A percentile compares a stretch with the other conserved stretches of the same genome.
phyloP scores from a whole-genome alignment of 2,329 filamentous ascomycete species.

The Verticillium longisporum region DNA sequence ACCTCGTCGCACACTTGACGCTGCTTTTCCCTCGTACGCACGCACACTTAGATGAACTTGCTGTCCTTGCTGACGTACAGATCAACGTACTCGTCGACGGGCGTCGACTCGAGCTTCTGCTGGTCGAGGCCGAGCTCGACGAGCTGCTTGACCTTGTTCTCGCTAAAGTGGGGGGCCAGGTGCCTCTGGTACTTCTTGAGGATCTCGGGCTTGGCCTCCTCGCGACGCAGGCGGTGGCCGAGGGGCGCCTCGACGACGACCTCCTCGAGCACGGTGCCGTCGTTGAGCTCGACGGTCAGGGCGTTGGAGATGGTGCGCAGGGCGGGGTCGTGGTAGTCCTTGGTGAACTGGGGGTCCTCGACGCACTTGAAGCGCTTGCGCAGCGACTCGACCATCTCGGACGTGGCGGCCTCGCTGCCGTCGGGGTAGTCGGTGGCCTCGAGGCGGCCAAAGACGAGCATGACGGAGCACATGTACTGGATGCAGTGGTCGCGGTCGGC shows the following conservation, averaged over 20 bases:
- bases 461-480: constrained; percentile 97
- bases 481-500: constrained; percentile 99
- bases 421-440: constrained; percentile 92
- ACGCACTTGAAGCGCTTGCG: constrained; percentile 93
- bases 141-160: constrained; percentile 73
- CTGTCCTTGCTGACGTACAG: constrained; percentile 62
- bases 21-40: not conserved
- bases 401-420: constrained; percentile 85
- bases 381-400: constrained; percentile 81
- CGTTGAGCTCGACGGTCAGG: constrained; percentile 87
- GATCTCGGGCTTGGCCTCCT: constrained; percentile 97
- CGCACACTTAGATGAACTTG: constrained; percentile 42
- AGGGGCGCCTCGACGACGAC: constrained; percentile 90
- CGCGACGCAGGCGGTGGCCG: constrained; percentile 81
- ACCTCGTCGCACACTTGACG: not conserved
- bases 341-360: constrained; percentile 90
- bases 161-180: constrained; percentile 72
- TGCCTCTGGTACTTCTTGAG: constrained; percentile 93
- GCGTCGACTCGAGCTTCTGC: constrained; percentile 68
- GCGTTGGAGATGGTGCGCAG: constrained; percentile 97
- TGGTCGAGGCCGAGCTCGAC: constrained; percentile 71
- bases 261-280: constrained; percentile 87
- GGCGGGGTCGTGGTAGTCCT: constrained; percentile 88
- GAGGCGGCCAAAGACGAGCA: constrained; percentile 92
- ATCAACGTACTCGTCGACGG: constrained; percentile 91